A percentile compares a stretch with the other conserved stretches of the same genome.
Evolutionary conservation across 139 green algal species (phyloP).

Genomic region (Pleodorina starrii): DNA sequence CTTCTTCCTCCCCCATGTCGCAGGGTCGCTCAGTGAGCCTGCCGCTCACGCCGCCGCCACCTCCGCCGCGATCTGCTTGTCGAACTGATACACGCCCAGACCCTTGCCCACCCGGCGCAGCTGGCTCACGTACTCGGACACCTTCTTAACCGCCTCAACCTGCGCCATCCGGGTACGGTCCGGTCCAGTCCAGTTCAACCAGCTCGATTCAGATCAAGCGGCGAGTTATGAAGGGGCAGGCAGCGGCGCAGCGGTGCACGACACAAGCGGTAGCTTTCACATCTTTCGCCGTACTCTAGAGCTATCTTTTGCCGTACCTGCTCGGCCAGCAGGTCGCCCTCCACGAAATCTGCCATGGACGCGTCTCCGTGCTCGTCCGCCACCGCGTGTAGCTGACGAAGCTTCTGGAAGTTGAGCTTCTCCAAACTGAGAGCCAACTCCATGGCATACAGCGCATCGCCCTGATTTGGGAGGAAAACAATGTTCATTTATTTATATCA

Average conservation of each 20-base stretch:
- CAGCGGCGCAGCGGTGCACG: too few relatives aligned
- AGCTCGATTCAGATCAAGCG: too few relatives aligned
- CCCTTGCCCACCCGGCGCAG: conserved; percentile 93
- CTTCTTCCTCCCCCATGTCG: too few relatives aligned
- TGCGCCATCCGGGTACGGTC: too few relatives aligned
- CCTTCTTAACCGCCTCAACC: conserved; percentile 58
- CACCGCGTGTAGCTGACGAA: conserved; percentile 80
- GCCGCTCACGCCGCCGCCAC: conserved; percentile 36
- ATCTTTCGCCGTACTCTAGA: too few relatives aligned
- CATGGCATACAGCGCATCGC: conserved; percentile 96
- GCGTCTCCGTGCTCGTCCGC: conserved; percentile 86
- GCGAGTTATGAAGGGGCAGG: too few relatives aligned
- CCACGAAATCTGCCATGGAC: conserved; percentile 91
- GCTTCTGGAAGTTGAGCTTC: conserved; percentile 97
- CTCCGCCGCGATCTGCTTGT: conserved; percentile 63
- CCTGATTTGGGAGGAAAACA: too few relatives aligned
- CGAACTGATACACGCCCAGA: conserved; percentile 91
- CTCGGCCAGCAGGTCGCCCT: conserved; percentile 81
- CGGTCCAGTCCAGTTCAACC: too few relatives aligned
- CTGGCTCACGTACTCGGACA: conserved; percentile 89
- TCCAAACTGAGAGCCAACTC: conserved; percentile 95
- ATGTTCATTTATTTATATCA: too few relatives aligned
- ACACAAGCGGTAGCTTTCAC: too few relatives aligned
- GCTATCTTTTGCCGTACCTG: conserved; percentile 80
- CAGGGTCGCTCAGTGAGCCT: too few relatives aligned